Percentiles rank a stretch among this genome's conserved stretches.
Evolutionary conservation across 306 rosid species (phyloP).

Genomic region (Trifolium dubium): DNA sequence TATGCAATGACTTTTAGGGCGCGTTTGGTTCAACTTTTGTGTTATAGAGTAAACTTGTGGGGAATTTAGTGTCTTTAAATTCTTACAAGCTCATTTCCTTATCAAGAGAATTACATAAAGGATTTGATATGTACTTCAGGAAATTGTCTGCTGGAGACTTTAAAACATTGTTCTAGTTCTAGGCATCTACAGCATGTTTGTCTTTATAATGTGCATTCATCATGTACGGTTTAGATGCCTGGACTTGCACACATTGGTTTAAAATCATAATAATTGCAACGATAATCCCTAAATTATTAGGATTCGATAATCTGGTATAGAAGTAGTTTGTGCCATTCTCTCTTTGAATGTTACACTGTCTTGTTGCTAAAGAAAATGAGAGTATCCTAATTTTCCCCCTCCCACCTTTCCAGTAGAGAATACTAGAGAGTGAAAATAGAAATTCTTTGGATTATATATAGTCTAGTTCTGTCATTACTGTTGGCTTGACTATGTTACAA

Average conservation of each 20-base stretch:
- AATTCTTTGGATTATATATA: background rate
- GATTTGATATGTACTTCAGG: background rate
- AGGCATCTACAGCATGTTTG: background rate
- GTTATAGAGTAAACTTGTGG: background rate
- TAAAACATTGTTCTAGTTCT: background rate
- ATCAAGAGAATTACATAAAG: background rate
- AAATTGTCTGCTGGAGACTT: background rate
- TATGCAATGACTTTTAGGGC: background rate
- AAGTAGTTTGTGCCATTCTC: background rate
- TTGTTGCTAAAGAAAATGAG: constrained; percentile 8
- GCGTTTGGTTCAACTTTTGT: background rate
- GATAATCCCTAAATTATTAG: background rate
- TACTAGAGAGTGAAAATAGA: constrained; percentile 8
- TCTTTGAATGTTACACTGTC: background rate
- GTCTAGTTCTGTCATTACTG: constrained; percentile 7
- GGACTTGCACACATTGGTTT: constrained; percentile 12
- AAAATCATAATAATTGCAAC: background rate
- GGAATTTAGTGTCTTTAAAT: constrained; percentile 6
- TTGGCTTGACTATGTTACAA: constrained; percentile 15
- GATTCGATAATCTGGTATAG: background rate
- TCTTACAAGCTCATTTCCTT: constrained; percentile 18
- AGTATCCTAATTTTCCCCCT: background rate
- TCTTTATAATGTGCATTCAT: constrained; percentile 14
- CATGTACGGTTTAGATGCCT: constrained; percentile 17
- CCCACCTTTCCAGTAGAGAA: background rate